Evolutionary conservation across 805 yeast species (phyloP).

Genomic region (Suhomyces prunicola): DNA sequence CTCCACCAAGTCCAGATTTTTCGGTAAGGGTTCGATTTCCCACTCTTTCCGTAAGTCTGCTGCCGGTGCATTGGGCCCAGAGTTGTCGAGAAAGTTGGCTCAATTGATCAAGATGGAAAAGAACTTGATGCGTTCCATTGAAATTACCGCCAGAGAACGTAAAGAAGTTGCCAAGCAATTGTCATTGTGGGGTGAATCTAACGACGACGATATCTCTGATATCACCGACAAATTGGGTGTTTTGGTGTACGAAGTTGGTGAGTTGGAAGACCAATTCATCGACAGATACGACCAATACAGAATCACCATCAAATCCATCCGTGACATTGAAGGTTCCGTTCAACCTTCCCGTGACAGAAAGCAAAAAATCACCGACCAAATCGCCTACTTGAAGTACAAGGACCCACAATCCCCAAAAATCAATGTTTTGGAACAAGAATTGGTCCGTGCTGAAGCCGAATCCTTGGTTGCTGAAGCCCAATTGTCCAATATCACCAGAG

Average conservation of each 20-base stretch:
- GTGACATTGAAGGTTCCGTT: slow-evolving; percentile 96
- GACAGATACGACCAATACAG: slow-evolving; percentile 98
- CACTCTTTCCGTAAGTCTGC: slow-evolving; percentile 72
- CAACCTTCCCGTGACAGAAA: slow-evolving; percentile 98
- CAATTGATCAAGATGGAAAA: slow-evolving; percentile 94
- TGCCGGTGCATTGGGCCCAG: slow-evolving; percentile 94
- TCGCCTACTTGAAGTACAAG: slow-evolving; percentile 96
- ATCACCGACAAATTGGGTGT: slow-evolving; percentile 98
- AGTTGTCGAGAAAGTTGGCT: slow-evolving; percentile 86
- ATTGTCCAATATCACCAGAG: slow-evolving; percentile 96
- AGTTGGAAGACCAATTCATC: slow-evolving; percentile 95
- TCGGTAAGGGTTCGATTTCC: slow-evolving; percentile 71
- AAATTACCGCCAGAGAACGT: slow-evolving; percentile 89
- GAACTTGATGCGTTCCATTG: slow-evolving; percentile 90
- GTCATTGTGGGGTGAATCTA: slow-evolving; percentile 96
- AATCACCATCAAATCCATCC: slow-evolving; percentile 87
- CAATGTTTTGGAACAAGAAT: slow-evolving; percentile 93
- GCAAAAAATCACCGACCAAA: slow-evolving; percentile 95
- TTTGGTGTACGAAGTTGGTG: slow-evolving; percentile 92
- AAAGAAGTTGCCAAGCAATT: slow-evolving; percentile 96
- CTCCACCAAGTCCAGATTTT: slow-evolving; percentile 66
- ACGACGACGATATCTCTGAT: slow-evolving; percentile 95
- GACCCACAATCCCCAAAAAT: slow-evolving; percentile 98
- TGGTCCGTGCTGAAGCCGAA: slow-evolving; percentile 99
- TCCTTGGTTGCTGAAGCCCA: slow-evolving; percentile 99